These are phyloP conservation scores for Phytophthora brassicae DNA, from an alignment of 352 stramenopile genomes.

Conservation along the genomic window DNA sequence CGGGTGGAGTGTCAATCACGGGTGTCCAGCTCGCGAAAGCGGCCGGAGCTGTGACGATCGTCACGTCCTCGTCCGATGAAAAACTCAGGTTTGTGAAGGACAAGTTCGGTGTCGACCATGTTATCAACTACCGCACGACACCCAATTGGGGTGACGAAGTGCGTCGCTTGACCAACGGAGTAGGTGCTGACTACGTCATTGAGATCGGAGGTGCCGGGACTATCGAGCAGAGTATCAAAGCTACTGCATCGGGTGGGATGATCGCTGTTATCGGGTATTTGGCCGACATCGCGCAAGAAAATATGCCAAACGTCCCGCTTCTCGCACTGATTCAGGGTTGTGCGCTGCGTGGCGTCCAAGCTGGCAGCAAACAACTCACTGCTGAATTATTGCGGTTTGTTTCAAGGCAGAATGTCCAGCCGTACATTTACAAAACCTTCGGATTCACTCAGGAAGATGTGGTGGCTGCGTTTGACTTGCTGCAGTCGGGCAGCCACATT, in stretches of 20 bases:
- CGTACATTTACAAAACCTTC: conserved; percentile 32
- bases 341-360: conserved; percentile 24
- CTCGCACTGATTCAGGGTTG: conserved; percentile 25
- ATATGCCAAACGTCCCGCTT: conserved; percentile 36
- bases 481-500: conserved; percentile 22
- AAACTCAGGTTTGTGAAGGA: conserved; percentile 30
- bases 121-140: conserved; percentile 37
- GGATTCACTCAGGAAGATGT: conserved; percentile 26
- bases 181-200: conserved; percentile 36
- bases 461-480: conserved; percentile 29
- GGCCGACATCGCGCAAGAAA: conserved; percentile 25
- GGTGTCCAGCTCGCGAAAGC: conserved; percentile 32
- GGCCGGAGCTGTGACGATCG: conserved; percentile 34
- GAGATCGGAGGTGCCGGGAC: conserved; percentile 40
- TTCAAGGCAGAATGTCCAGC: conserved; percentile 23
- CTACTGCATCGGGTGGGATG: conserved; percentile 29
- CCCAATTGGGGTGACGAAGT: conserved; percentile 35
- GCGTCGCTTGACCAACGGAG: conserved; percentile 20
- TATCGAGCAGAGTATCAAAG: conserved; percentile 36
- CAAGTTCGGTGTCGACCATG: conserved; percentile 32
- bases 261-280: conserved; percentile 34
- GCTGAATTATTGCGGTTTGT: conserved; percentile 31
- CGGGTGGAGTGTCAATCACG: conserved; percentile 34
- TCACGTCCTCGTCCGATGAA: conserved; percentile 33
- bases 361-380: conserved; percentile 27